Percentiles rank a stretch among this genome's conserved stretches.
Evolutionary conservation across 345 rosid species (phyloP).

Genomic region (Citrus sp.): DNA sequence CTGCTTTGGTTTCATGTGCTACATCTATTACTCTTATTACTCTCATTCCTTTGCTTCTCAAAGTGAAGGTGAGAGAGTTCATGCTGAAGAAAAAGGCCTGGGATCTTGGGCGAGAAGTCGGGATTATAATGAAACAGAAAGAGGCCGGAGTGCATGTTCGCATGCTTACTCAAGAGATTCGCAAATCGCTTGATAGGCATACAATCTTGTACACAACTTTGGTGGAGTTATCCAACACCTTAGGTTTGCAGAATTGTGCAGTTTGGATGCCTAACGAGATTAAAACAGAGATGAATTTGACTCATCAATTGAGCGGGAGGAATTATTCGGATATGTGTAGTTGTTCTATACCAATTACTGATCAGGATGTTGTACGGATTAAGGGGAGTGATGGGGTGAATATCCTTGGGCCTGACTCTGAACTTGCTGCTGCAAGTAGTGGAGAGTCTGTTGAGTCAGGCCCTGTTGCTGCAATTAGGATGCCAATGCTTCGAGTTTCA

Average conservation of each 20-base stretch:
- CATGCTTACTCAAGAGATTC: slow-evolving; percentile 96
- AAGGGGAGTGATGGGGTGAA: slow-evolving; percentile 58
- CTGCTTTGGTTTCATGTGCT: slow-evolving; percentile 95
- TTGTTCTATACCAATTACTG: slow-evolving; percentile 48
- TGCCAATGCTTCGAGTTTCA: slow-evolving; percentile 92
- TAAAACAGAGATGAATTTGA: slow-evolving; percentile 63
- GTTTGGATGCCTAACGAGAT: slow-evolving; percentile 89
- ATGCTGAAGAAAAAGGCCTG: slow-evolving; percentile 86
- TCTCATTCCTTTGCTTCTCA: slow-evolving; percentile 84
- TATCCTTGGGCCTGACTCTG: slow-evolving; percentile 55
- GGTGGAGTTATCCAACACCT: slow-evolving; percentile 87
- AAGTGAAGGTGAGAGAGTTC: slow-evolving; percentile 90
- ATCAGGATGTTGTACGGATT: slow-evolving; percentile 66
- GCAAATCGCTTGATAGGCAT: slow-evolving; percentile 86
- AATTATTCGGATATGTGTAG: slow-evolving; percentile 29
- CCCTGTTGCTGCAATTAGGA: slow-evolving; percentile 81
- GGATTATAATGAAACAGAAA: slow-evolving; percentile 76
- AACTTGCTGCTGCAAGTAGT: slow-evolving; percentile 58
- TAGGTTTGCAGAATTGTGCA: slow-evolving; percentile 82
- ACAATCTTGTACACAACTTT: slow-evolving; percentile 79
- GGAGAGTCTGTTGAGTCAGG: slow-evolving; percentile 56
- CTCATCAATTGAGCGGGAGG: slow-evolving; percentile 61
- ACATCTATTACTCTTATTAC: slow-evolving; percentile 90
- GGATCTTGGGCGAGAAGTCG: slow-evolving; percentile 95
- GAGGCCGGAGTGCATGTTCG: slow-evolving; percentile 84